Percentiles rank a stretch among this genome's conserved stretches.
Evolutionary conservation across 2,329 filamentous ascomycete genomes (phyloP).

Genomic region (Cadophora sp.): DNA sequence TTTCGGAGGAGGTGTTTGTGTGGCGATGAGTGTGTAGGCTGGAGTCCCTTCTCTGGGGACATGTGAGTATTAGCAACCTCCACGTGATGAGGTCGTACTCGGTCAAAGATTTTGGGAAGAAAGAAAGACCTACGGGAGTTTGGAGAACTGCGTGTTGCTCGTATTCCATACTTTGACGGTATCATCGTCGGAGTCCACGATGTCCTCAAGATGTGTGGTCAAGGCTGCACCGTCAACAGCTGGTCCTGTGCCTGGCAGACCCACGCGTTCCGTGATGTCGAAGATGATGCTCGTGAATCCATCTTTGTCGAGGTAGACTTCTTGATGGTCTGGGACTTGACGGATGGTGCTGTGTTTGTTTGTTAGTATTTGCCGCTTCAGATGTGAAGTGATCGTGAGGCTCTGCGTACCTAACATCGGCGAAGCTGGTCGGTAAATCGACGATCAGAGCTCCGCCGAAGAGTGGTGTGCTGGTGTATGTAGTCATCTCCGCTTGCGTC

Average conservation of each 20-base stretch:
- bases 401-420: slow-evolving; percentile 71
- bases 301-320: slow-evolving; percentile 85
- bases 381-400: slow-evolving; percentile 20
- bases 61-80: slow-evolving; percentile 17
- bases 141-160: slow-evolving; percentile 63
- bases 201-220: slow-evolving; percentile 71
- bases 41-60: slow-evolving; percentile 56
- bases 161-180: slow-evolving; percentile 71
- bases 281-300: slow-evolving; percentile 89
- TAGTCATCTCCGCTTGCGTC: slow-evolving; percentile 51
- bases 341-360: slow-evolving; percentile 65
- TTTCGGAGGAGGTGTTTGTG: slow-evolving; percentile 55
- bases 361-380: slow-evolving; percentile 26
- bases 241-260: slow-evolving; percentile 56
- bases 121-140: slow-evolving; percentile 48
- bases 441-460: slow-evolving; percentile 76
- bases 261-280: slow-evolving; percentile 86
- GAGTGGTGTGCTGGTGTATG: slow-evolving; percentile 64
- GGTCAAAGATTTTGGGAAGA: neutral
- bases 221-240: slow-evolving; percentile 74
- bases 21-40: slow-evolving; percentile 74
- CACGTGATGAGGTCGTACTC: slow-evolving; percentile 24
- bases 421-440: slow-evolving; percentile 72
- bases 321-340: slow-evolving; percentile 85
- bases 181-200: slow-evolving; percentile 69